A percentile compares a stretch with the other conserved stretches of the same genome.
These are phyloP conservation scores for Paracorniculantispora psalliotae DNA, from an alignment of 2,329 filamentous ascomycete species.

Conservation along the genomic window DNA sequence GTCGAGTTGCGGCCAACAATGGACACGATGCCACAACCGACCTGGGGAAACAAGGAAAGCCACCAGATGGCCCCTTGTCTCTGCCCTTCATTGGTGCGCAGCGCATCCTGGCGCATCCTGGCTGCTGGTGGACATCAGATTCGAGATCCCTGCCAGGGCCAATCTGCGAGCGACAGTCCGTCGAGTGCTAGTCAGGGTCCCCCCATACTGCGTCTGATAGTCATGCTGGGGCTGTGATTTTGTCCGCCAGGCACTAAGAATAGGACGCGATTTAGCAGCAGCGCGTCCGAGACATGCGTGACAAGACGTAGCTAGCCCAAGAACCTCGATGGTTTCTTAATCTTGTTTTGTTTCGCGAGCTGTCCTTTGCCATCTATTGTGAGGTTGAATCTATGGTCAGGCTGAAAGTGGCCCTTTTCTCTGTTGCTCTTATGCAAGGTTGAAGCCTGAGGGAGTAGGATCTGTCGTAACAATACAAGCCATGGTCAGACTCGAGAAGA, in stretches of 20 bases:
- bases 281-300: not conserved
- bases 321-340: conserved; percentile 1
- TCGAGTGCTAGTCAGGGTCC: not conserved
- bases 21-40: not conserved
- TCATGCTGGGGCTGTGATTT: not conserved
- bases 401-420: too few species aligned
- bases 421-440: not conserved
- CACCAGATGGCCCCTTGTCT: not conserved
- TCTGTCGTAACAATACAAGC: too few species aligned
- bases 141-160: conserved; percentile 5
- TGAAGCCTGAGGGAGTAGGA: not conserved
- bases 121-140: not conserved
- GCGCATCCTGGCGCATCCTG: not conserved
- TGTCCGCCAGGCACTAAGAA: not conserved
- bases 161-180: not conserved
- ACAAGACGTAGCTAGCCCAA: not conserved
- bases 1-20: not conserved
- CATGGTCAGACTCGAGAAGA: too few species aligned
- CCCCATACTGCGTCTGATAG: not conserved
- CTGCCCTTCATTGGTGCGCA: not conserved
- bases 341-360: not conserved
- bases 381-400: too few species aligned
- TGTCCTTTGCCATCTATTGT: not conserved
- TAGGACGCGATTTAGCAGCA: not conserved
- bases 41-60: not conserved